Base-by-base conservation (phyloP, 140 eudicot genomes). In the Bidens hawaiensis region DNA sequence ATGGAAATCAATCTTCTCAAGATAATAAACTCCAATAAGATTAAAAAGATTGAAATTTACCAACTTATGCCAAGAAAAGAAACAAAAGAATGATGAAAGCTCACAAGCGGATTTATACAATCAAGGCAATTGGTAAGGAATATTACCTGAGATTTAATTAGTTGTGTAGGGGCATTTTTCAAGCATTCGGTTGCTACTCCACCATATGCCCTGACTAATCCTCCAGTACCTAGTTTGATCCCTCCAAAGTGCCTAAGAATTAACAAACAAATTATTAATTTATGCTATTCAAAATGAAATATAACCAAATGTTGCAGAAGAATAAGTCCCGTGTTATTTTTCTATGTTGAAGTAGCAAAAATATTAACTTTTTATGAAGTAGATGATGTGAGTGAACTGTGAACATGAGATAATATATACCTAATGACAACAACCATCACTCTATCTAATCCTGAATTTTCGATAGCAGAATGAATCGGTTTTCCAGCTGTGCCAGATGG, bases 401-500 rank as follows among this genome's bases (percentile, higher is more conserved):
- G 27, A 62, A 27, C 25, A 33, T 21, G 72, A 18, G 45, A 67
- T 46, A 1, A 25, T 40, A 49, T 62, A 16, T 82, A 91, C 96
- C 99, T 88, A 70, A 88, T 81, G 42, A 91, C 95, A 47, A 91
- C 96, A 48, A 91, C 95, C 96, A 88, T 91, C 61, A 91, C 85
- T 77, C 99, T 72, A 66, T 88, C 99, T 55, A 87, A 78, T 56
- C 99, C 96, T 19, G 96, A 91, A 25, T 91, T 82, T 16, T 50
- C 93, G 50, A 91, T 91, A 7, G 96, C 96, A 41, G 95, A 91
- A 74, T 72, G 79, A 43, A 91, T 91, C 10, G 99, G 99, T 62
- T 85, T 91, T 18, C 99, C 99, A 69, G 99, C 96, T 49, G 99
- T 91, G 50, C 99, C 96, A 34, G 99, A 88, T 48, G 99, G 99